Base-by-base conservation (phyloP, 768 basidiomycete species). In the Termitomyces sp. region DNA sequence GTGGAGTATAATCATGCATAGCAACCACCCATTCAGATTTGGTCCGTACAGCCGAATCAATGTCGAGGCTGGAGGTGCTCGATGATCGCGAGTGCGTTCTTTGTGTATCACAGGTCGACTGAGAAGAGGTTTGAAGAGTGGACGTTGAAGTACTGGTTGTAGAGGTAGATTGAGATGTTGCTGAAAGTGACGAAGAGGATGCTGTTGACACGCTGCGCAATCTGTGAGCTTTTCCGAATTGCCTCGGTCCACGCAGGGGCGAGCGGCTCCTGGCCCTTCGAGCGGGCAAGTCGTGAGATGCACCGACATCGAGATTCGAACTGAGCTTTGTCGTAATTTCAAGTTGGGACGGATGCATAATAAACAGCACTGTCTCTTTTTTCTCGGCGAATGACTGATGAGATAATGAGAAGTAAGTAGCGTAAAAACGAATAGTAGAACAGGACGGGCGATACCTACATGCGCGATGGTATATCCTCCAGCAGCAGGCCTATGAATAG, bases 1-100 rank as follows among this genome's bases (percentile, higher is more conserved):
- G 80, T 28, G 91, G 89, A 24, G 74, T 67, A 65, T 94, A 98
- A 70, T 97, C 94, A 68, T 98, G 94, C 79, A 96, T 88, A 3
- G 96, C 94, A 24, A 92, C 75, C 5, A 95, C 94, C 70, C 86
- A 93, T 68, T 92, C 91, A 22, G 82, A 71, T 33, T 67, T 72
- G 3, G 77, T 64, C 36, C 76, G 78, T 52, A 79, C 71, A 24
- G 80, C 79, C 53, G 84, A 81, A 26, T 84, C 83, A 45, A 76
- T 67, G 14, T 68, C 67, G 20, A 76, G 74, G 55, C 73, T 78
- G 32, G 69, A 65, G 5, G 81, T 76, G 49, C 72, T 82, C 16
- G 73, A 58, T 26, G 77, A 75, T n/a, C 71, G 68, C 22, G 71
- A 68, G 35, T 63, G 72, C 8, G 59, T 47, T 45, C 30, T 49